phyloP scores from a whole-genome alignment of 1,139 yeast species.

The Candida sanyaensis region DNA sequence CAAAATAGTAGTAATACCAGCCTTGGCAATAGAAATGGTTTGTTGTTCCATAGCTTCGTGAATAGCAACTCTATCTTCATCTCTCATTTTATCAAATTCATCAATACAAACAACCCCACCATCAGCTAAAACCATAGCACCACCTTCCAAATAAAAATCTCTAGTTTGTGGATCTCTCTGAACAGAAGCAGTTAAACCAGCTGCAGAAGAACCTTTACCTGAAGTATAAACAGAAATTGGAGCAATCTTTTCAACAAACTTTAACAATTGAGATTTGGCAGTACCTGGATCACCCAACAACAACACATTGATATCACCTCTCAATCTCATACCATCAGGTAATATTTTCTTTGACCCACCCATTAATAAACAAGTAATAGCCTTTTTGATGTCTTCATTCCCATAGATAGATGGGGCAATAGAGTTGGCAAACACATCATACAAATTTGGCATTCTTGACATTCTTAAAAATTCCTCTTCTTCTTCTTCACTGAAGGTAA shows the following conservation, averaged over 20 bases:
- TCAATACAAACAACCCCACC: slow-evolving; percentile 99
- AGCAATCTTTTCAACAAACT: slow-evolving; percentile 91
- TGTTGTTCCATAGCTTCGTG: slow-evolving; percentile 99
- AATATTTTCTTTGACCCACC: slow-evolving; percentile 92
- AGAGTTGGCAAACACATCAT: slow-evolving; percentile 80
- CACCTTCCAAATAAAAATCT: slow-evolving; percentile 96
- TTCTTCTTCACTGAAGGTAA: slow-evolving; percentile 86
- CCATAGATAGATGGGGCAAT: slow-evolving; percentile 98
- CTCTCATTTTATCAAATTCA: slow-evolving; percentile 99
- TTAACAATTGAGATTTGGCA: slow-evolving; percentile 92
- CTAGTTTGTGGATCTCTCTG: slow-evolving; percentile 88
- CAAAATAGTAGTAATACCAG: slow-evolving; percentile 95
- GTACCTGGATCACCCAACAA: slow-evolving; percentile 98
- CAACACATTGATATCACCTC: slow-evolving; percentile 96
- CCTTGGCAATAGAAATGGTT: slow-evolving; percentile 98
- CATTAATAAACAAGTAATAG: slow-evolving; percentile 87
- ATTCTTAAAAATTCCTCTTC: slow-evolving; percentile 86
- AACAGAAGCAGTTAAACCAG: slow-evolving; percentile 97
- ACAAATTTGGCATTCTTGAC: slow-evolving; percentile 81
- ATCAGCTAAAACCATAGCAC: slow-evolving; percentile 99
- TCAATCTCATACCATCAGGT: slow-evolving; percentile 94
- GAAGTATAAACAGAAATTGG: slow-evolving; percentile 96
- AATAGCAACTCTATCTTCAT: slow-evolving; percentile 97
- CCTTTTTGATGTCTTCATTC: slow-evolving; percentile 86
- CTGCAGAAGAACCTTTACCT: slow-evolving; percentile 99